A percentile compares a stretch with the other conserved stretches of the same genome.
phyloP scores from a whole-genome alignment of 768 basidiomycete species.

The Dictyophora rubrovolvata region DNA sequence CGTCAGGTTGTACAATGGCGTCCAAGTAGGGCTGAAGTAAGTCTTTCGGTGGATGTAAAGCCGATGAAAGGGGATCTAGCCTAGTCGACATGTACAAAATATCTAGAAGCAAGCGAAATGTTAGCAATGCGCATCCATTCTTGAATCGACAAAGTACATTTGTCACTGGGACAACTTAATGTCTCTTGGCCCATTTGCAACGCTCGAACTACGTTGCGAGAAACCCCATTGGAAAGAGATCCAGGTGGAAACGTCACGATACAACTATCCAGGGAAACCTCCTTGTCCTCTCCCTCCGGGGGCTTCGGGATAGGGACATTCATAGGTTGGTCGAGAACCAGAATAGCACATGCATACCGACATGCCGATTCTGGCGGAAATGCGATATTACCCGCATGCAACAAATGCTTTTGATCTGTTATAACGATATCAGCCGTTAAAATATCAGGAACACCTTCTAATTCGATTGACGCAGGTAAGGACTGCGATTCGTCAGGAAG shows the following conservation, averaged over 20 bases:
- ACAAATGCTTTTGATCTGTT: constrained; percentile 25
- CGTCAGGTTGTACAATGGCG: constrained; percentile 27
- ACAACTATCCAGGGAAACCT: constrained; percentile 40
- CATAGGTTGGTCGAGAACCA: constrained; percentile 37
- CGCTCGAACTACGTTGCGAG: constrained; percentile 39
- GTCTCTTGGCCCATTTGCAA: constrained; percentile 65
- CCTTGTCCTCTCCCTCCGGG: constrained; percentile 10
- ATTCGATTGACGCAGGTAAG: constrained; percentile 21
- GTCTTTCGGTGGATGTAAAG: constrained; percentile 22
- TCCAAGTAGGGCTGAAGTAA: constrained; percentile 50
- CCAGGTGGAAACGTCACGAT: constrained; percentile 69
- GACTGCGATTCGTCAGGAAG: constrained; percentile 14
- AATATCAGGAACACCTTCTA: constrained; percentile 53
- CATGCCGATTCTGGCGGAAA: background rate
- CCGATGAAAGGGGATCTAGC: background rate
- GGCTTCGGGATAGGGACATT: constrained; percentile 14
- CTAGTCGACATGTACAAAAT: constrained; percentile 8
- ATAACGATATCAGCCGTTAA: constrained; percentile 48
- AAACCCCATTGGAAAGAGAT: constrained; percentile 24
- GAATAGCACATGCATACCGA: constrained; percentile 37
- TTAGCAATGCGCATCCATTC: background rate
- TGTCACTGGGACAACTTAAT: constrained; percentile 61
- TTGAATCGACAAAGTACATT: constrained; percentile 41
- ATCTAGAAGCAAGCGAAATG: constrained; percentile 2
- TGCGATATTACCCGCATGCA: background rate